These are phyloP conservation scores for Nakazawaea ambrosiae DNA, from an alignment of 805 yeast genomes.

Conservation along the genomic window DNA sequence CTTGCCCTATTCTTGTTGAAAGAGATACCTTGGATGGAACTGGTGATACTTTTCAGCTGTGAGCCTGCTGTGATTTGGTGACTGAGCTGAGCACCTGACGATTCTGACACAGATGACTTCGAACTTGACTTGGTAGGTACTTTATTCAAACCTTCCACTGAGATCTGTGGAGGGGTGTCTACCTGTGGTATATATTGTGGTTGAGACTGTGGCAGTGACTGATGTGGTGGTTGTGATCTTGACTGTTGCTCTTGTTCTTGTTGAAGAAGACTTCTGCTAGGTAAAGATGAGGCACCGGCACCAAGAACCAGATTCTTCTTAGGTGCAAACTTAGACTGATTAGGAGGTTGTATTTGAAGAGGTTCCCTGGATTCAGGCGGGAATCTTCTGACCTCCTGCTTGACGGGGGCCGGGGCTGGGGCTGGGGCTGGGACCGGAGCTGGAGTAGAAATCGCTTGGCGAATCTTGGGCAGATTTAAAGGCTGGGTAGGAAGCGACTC, in stretches of 20 bases:
- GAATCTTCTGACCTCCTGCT: too few species aligned
- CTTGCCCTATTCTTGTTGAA: slow-evolving; percentile 3
- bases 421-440: too few species aligned
- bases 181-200: too few species aligned
- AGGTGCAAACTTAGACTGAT: not conserved
- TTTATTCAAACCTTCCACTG: not conserved
- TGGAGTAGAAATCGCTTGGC: too few species aligned
- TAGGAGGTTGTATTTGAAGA: not conserved
- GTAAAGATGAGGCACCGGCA: not conserved
- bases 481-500: too few species aligned
- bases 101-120: not conserved
- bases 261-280: not conserved
- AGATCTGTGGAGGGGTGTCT: too few species aligned
- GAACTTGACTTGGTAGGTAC: not conserved
- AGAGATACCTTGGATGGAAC: not conserved
- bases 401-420: too few species aligned
- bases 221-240: too few species aligned
- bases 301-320: not conserved
- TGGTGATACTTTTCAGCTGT: not conserved
- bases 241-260: too few species aligned
- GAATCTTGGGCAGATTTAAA: too few species aligned
- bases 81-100: not conserved
- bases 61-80: not conserved
- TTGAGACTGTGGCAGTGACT: too few species aligned
- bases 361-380: too few species aligned